Evolutionary conservation across 2,329 filamentous ascomycete genomes (phyloP).

Genomic region (Fusarium mexicanum): DNA sequence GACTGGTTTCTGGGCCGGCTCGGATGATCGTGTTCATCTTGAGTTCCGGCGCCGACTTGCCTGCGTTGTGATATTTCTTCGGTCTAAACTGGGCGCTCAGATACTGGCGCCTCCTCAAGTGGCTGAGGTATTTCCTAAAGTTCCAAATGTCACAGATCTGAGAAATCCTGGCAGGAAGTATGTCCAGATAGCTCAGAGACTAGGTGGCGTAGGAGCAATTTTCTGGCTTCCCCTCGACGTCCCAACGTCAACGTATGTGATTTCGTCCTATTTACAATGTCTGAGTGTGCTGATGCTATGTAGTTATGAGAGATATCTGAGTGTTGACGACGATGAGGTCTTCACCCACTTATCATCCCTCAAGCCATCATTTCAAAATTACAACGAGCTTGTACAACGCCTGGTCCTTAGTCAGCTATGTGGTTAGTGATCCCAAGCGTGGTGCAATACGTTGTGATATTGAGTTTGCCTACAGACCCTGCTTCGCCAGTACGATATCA

Average conservation of each 20-base stretch:
- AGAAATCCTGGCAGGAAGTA: slow-evolving; percentile 46
- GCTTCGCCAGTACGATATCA: slow-evolving; percentile 8
- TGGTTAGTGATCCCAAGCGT: not conserved
- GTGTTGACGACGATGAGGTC: slow-evolving; percentile 44
- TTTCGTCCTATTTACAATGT: too few relatives aligned
- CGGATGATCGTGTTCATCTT: slow-evolving; percentile 16
- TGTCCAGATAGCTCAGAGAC: slow-evolving; percentile 43
- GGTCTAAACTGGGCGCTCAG: slow-evolving; percentile 34
- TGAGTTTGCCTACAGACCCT: not conserved
- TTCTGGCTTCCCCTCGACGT: slow-evolving; percentile 46
- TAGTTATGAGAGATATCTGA: slow-evolving; percentile 48
- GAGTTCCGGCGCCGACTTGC: slow-evolving; percentile 44
- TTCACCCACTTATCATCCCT: slow-evolving; percentile 40
- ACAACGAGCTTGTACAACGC: slow-evolving; percentile 31
- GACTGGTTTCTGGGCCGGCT: slow-evolving; percentile 37
- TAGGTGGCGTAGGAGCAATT: slow-evolving; percentile 40
- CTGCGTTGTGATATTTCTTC: slow-evolving; percentile 41
- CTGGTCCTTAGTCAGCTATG: slow-evolving; percentile 27
- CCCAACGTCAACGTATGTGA: slow-evolving; percentile 44
- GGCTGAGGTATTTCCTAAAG: slow-evolving; percentile 22
- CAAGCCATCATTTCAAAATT: slow-evolving; percentile 3
- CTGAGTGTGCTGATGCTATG: not conserved
- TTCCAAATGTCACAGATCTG: slow-evolving; percentile 32
- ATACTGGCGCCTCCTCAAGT: slow-evolving; percentile 26
- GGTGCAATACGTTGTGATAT: not conserved